These are phyloP conservation scores for Angophora floribunda DNA, from an alignment of 345 rosid genomes.

Conservation along the genomic window DNA sequence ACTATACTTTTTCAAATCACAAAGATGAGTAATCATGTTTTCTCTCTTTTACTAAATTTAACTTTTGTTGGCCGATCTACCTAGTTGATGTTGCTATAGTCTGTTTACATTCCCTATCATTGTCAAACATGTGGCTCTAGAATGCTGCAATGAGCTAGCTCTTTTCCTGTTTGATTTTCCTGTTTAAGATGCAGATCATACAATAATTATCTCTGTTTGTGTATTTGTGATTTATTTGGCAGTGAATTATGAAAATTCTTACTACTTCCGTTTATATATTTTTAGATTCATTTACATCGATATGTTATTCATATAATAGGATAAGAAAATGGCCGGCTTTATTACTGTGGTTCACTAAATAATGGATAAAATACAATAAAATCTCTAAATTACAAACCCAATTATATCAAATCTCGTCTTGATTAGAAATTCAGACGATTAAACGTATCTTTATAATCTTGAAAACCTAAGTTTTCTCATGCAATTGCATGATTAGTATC, in stretches of 20 bases:
- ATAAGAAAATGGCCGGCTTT: no score
- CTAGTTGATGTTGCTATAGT: background rate
- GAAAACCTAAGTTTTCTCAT: background rate
- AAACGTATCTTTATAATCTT: background rate
- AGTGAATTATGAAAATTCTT: background rate
- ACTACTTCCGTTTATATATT: fast-evolving
- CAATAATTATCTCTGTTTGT: background rate
- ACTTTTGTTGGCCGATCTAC: background rate
- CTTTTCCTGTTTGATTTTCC: background rate
- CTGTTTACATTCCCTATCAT: fast-evolving
- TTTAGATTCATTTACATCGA: background rate
- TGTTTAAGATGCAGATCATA: background rate
- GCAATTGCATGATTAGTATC: background rate
- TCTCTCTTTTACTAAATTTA: no score
- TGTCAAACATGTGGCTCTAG: background rate
- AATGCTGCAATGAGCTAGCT: background rate
- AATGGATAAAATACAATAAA: fast-evolving
- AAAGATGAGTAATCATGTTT: background rate
- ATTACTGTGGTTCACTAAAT: fast-evolving
- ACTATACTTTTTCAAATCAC: background rate
- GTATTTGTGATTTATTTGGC: background rate
- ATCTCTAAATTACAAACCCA: no score
- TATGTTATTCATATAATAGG: fast-evolving
- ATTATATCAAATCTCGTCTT: no score
- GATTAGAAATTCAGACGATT: fast-evolving